Conservation (phyloP, 768 basidiomycete genomes). For the Saitozyma podzolica region DNA sequence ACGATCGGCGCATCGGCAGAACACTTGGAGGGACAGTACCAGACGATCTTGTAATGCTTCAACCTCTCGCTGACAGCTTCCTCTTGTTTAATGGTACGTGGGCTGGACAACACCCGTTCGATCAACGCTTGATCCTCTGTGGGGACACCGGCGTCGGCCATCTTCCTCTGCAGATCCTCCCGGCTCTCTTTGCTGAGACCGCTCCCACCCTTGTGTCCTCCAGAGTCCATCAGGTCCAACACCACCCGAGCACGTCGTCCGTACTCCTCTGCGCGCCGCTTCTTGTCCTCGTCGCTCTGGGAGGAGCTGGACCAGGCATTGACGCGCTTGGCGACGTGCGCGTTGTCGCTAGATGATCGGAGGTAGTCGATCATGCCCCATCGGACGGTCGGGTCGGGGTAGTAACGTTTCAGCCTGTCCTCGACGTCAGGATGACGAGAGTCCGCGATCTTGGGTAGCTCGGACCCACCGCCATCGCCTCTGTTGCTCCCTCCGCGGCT, state of each 20-base stretch:
- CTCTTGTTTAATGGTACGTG: too few species aligned
- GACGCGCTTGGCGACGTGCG: not conserved
- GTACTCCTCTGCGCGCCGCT: too few species aligned
- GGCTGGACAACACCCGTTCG: too few species aligned
- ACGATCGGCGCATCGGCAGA: too few species aligned
- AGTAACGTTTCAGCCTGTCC: not conserved
- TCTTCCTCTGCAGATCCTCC: not conserved
- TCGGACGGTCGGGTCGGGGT: constrained; percentile 1
- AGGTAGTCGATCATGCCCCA: constrained; percentile 4
- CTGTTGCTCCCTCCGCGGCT: not conserved
- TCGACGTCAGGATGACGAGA: not conserved
- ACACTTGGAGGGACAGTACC: too few species aligned
- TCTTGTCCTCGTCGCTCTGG: too few species aligned
- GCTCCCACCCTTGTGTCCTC: not conserved
- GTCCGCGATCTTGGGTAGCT: not conserved
- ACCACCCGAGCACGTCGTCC: not conserved
- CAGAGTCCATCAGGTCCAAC: not conserved
- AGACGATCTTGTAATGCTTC: too few species aligned
- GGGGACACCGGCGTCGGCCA: not conserved
- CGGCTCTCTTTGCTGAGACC: not conserved
- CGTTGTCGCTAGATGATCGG: not conserved
- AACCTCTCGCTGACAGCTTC: too few species aligned
- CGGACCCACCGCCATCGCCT: not conserved
- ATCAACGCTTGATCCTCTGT: too few species aligned
- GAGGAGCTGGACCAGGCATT: not conserved